Conservation (phyloP, 176 grass and related monocot genomes). For the Puccinellia tenuiflora region DNA sequence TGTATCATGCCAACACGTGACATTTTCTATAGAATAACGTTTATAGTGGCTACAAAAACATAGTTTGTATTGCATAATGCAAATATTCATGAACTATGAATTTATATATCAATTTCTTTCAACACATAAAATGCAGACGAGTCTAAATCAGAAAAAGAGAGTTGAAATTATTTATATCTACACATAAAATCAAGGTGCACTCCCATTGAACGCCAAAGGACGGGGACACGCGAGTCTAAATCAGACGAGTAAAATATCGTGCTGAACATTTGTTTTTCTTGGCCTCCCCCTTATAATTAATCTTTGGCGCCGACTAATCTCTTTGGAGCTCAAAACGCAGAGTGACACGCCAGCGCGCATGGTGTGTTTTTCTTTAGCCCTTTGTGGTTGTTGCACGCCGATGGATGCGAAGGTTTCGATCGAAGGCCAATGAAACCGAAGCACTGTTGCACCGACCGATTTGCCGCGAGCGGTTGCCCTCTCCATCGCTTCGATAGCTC, state of each 20-base stretch:
- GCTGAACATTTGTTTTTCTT: not conserved
- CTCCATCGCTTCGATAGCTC: not conserved
- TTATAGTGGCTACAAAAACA: too few species aligned
- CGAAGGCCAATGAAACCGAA: not conserved
- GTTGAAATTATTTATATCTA: not conserved
- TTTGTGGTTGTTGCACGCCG: not conserved
- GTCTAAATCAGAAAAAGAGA: too few species aligned
- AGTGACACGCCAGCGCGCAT: not conserved
- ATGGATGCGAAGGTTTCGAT: not conserved
- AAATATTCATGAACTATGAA: too few species aligned
- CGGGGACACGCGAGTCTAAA: not conserved
- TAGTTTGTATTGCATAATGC: too few species aligned
- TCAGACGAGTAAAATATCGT: not conserved
- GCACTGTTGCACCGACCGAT: not conserved
- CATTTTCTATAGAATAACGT: too few species aligned
- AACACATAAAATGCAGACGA: too few species aligned
- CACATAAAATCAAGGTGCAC: not conserved
- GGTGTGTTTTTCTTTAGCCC: not conserved
- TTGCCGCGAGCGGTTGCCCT: constrained; percentile 13
- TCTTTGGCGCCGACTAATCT: not conserved
- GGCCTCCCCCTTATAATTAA: not conserved
- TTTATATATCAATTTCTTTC: too few species aligned
- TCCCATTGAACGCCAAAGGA: not conserved
- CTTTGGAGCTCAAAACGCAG: not conserved
- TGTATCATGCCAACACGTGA: too few species aligned